A percentile compares a stretch with the other conserved stretches of the same genome.
Evolutionary conservation across 2,329 filamentous ascomycete species (phyloP).

Genomic region (Cladosporium sp.): DNA sequence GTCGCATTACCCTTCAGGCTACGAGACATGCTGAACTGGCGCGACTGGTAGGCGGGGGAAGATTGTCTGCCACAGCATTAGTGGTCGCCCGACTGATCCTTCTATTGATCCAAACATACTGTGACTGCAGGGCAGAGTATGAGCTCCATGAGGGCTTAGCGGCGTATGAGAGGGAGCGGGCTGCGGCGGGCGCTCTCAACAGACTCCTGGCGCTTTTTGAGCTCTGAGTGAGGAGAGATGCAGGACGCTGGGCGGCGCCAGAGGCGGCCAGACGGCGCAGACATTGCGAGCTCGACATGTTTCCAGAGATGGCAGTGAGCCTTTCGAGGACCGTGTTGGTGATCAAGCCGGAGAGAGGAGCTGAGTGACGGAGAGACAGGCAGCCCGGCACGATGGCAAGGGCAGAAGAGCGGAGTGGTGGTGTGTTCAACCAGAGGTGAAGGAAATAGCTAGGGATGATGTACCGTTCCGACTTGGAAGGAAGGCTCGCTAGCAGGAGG

Average conservation of each 20-base stretch:
- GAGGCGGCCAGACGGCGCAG: slow-evolving; percentile 30
- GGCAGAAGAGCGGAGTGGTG: slow-evolving; percentile 9
- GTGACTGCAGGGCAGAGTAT: slow-evolving; percentile 11
- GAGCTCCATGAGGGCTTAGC: slow-evolving; percentile 17
- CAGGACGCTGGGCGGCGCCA: slow-evolving; percentile 19
- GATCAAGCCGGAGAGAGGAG: slow-evolving; percentile 11
- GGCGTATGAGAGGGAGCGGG: slow-evolving; percentile 20
- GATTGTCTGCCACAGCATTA: slow-evolving; percentile 24
- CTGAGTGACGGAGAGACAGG: slow-evolving; percentile 15
- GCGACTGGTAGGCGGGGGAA: slow-evolving; percentile 21
- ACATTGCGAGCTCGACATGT: slow-evolving; percentile 35
- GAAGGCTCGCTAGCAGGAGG: not conserved
- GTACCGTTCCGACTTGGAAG: not conserved
- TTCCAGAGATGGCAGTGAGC: slow-evolving; percentile 22
- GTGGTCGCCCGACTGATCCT: slow-evolving; percentile 10
- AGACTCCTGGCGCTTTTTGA: slow-evolving; percentile 20
- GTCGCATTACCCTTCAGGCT: slow-evolving; percentile 28
- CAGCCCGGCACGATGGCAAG: not conserved
- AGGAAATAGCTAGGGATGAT: slow-evolving; percentile 7
- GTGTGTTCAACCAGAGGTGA: slow-evolving; percentile 4
- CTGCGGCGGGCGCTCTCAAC: slow-evolving; percentile 17
- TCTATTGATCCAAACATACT: slow-evolving; percentile 2
- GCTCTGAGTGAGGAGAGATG: slow-evolving; percentile 24
- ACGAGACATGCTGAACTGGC: slow-evolving; percentile 29
- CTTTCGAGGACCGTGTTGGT: slow-evolving; percentile 12